phyloP scores from a whole-genome alignment of 2,329 filamentous ascomycete genomes.

The Capronia coronata region DNA sequence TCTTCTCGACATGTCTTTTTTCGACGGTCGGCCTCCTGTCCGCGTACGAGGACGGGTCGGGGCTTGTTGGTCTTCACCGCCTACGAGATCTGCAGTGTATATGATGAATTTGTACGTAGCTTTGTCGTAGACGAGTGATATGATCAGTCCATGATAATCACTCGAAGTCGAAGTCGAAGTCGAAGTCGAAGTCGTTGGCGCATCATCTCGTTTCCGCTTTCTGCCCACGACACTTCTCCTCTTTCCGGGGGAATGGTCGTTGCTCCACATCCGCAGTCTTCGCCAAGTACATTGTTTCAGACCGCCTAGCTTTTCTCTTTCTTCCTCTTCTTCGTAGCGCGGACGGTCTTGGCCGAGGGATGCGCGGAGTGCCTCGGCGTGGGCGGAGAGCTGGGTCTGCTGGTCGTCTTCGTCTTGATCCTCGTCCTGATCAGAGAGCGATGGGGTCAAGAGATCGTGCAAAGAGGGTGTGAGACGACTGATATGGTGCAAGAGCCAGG shows the following conservation, averaged over 20 bases:
- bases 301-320: conserved; percentile 18
- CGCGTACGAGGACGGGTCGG: too few species aligned
- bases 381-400: conserved; percentile 9
- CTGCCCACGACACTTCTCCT: not conserved
- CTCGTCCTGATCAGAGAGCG: conserved; percentile 1
- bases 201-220: conserved; percentile 8
- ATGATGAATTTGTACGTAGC: conserved; percentile 19
- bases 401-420: too few species aligned
- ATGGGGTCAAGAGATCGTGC: conserved; percentile 7
- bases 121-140: conserved; percentile 22
- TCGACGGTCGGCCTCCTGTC: too few species aligned
- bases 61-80: too few species aligned
- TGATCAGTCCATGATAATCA: conserved; percentile 7
- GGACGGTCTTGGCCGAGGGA: conserved; percentile 11
- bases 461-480: conserved; percentile 9
- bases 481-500: conserved; percentile 5
- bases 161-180: not conserved
- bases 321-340: conserved; percentile 21
- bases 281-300: conserved; percentile 19
- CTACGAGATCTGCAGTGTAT: conserved; percentile 6
- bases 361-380: conserved; percentile 11
- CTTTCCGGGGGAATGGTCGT: too few species aligned
- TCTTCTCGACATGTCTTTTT: too few species aligned
- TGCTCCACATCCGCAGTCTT: not conserved
- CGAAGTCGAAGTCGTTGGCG: not conserved